Evolutionary conservation across 164 flowering plant genomes (phyloP).

Genomic region (Sextonia rubra): DNA sequence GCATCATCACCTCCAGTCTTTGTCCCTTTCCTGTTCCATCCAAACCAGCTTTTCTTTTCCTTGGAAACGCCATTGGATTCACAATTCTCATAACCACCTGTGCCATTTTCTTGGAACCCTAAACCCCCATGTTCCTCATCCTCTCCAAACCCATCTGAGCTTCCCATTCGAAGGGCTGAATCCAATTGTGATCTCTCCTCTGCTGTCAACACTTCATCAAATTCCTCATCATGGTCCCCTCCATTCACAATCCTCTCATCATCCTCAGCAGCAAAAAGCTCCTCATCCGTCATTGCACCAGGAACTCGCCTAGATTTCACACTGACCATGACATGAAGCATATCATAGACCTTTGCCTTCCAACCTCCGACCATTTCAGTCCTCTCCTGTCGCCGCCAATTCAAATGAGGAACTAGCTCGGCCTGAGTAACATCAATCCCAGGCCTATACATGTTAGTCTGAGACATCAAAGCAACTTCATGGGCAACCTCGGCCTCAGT

Average conservation of each 20-base stretch:
- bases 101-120: conserved; percentile 53
- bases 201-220: conserved; percentile 77
- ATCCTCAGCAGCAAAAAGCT: conserved; percentile 83
- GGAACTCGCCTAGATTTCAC: conserved; percentile 97
- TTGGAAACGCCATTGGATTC: conserved; percentile 58
- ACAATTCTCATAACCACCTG: conserved; percentile 37
- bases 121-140: conserved; percentile 53
- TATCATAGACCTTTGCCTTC: conserved; percentile 95
- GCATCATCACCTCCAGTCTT: conserved; percentile 43
- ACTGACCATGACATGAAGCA: conserved; percentile 98
- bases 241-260: conserved; percentile 64
- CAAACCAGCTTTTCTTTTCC: conserved; percentile 94
- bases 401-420: conserved; percentile 84
- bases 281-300: conserved; percentile 99
- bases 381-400: conserved; percentile 97
- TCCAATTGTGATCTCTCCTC: conserved; percentile 89
- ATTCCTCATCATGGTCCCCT: conserved; percentile 55
- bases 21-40: conserved; percentile 68
- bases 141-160: conserved; percentile 53
- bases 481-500: conserved; percentile 95
- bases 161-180: conserved; percentile 77
- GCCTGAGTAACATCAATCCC: conserved; percentile 99
- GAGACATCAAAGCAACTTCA: conserved; percentile 96
- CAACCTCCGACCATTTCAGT: conserved; percentile 91
- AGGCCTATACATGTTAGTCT: conserved; percentile 99